These are phyloP conservation scores for Bremia lactucae DNA, from an alignment of 352 stramenopile genomes.

Conservation along the genomic window DNA sequence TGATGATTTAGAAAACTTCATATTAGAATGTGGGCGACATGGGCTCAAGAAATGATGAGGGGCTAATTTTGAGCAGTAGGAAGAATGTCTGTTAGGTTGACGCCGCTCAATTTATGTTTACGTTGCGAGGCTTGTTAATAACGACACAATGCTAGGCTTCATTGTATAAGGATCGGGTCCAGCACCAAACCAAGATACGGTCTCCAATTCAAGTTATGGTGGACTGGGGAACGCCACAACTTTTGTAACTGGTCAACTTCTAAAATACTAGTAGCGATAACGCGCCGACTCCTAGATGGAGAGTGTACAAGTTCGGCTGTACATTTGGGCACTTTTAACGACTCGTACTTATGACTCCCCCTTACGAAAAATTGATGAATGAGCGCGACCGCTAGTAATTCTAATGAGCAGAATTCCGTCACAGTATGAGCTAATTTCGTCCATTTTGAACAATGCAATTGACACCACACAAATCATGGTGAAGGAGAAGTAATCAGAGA, in stretches of 20 bases:
- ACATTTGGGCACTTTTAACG: not conserved
- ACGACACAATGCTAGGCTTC: too few relatives aligned
- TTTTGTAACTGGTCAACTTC: not conserved
- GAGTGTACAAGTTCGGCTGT: not conserved
- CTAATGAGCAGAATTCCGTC: not conserved
- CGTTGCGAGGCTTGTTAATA: too few relatives aligned
- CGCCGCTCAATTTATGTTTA: too few relatives aligned
- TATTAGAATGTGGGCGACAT: too few relatives aligned
- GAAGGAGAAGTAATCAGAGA: not conserved
- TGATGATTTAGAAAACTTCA: too few relatives aligned
- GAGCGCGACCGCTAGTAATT: not conserved
- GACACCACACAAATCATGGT: not conserved
- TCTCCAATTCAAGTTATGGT: not conserved
- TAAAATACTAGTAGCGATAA: not conserved
- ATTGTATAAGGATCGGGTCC: too few relatives aligned
- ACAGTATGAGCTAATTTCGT: not conserved
- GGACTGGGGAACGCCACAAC: not conserved
- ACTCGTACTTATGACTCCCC: not conserved
- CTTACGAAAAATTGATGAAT: not conserved
- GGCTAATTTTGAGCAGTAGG: too few relatives aligned
- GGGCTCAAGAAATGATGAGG: too few relatives aligned
- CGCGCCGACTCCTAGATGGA: not conserved
- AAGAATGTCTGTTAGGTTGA: too few relatives aligned
- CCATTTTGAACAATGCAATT: not conserved
- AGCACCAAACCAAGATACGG: not conserved